Base-by-base conservation (phyloP, 305 asterid species). In the Fraxinus greggii region DNA sequence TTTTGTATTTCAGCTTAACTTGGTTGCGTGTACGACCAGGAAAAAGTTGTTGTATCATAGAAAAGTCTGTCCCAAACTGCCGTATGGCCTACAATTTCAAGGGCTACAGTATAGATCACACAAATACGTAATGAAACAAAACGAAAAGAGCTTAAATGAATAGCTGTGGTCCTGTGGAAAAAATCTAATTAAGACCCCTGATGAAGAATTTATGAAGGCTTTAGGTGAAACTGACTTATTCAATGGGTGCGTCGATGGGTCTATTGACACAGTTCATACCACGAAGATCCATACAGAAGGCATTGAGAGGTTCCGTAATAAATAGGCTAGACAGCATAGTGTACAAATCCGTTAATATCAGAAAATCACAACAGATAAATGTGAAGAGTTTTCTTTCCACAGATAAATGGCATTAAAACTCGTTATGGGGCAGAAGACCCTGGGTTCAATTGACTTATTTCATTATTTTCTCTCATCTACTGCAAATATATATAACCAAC, bases 51-150 rank as follows among this genome's bases (percentile, higher is more conserved):
- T 90, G 92, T 87, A 95, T 93, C 95, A 95, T 89, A 51, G 98
- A 89, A 83, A 95, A 87, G 85, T 95, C 98, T 17, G 98, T 89
- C 86, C 99, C 99, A 89, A 95, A 92, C 88, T 92, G 97, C 88
- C 84, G 89, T 45, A 93, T 79, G 15, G 91, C 99, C 99, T 95
- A 77, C 69, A 85, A 82, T n/a, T 40, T 32, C 12, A 32, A 74
- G 36, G 24, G 32, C 9, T 36, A 78, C 48, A 9, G 1, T 1
- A 63, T 63, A 63, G 17, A 63, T 24, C 29, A 24, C 72, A 23
- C 17, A 23, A 51, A 26, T 24, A 28, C 19, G 32, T 45, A 67
- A 79, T 3, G 23, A 38, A 32, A 70, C 33, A 78, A 1, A 33
- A 33, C 7, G 32, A 78, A 35, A 28, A 26, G 75, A 63, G 36